These are phyloP conservation scores for Neonothopanus nambi DNA, from an alignment of 1,284 basidiomycete species.

Conservation along the genomic window DNA sequence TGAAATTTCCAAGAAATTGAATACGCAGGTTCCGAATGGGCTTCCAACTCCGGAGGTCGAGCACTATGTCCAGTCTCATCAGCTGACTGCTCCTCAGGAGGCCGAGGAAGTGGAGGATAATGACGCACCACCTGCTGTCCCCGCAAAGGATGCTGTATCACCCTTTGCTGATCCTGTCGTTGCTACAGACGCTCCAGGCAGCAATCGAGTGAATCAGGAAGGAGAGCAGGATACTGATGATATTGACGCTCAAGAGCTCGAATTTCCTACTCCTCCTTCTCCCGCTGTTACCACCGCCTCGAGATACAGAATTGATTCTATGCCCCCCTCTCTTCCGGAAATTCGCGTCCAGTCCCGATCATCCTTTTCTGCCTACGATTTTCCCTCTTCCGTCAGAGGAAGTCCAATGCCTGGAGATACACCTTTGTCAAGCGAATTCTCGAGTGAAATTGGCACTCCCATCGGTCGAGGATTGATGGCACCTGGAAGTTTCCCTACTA, in stretches of 20 bases:
- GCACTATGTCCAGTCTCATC: conserved; percentile 24
- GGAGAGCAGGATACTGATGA: conserved; percentile 7
- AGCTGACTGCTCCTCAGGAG: background rate
- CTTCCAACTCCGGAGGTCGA: conserved; percentile 36
- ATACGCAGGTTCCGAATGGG: conserved; percentile 41
- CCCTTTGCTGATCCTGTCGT: conserved; percentile 34
- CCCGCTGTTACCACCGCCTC: conserved; percentile 32
- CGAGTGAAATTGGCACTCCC: no score
- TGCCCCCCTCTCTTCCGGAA: conserved; percentile 56
- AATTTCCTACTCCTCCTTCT: conserved; percentile 44
- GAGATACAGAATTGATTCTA: conserved; percentile 46
- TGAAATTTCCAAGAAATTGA: conserved; percentile 62
- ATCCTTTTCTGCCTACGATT: conserved; percentile 32
- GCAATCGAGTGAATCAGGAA: conserved; percentile 5
- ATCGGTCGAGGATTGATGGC: conserved; percentile 9
- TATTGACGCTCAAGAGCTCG: conserved; percentile 24
- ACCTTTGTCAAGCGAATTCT: no score
- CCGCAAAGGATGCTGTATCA: conserved; percentile 16
- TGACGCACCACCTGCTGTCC: conserved; percentile 15
- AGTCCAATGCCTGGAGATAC: background rate
- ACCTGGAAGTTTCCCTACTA: conserved; percentile 24
- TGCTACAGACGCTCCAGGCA: background rate
- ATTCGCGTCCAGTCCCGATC: conserved; percentile 43
- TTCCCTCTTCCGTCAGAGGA: conserved; percentile 28
- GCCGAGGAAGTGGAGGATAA: no score